These are phyloP conservation scores for Thyridium curvatum DNA, from an alignment of 2,329 filamentous ascomycete genomes.

Conservation along the genomic window DNA sequence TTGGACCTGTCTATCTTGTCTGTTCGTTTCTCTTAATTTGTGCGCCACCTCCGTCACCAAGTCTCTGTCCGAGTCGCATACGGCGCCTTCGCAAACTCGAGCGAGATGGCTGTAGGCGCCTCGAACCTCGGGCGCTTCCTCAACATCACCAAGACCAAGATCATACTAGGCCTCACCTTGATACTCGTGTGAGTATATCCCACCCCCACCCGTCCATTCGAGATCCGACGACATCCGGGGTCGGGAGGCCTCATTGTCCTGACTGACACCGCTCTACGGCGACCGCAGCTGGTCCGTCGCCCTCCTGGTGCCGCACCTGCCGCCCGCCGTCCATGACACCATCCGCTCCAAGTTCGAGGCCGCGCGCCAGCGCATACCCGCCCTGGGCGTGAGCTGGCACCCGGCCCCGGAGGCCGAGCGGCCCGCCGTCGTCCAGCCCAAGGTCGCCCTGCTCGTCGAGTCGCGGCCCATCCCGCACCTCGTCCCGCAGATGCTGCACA, in stretches of 20 bases:
- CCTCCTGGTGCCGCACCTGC: conserved; percentile 31
- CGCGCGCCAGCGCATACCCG: conserved; percentile 27
- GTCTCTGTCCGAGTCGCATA: no score
- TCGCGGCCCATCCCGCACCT: conserved; percentile 36
- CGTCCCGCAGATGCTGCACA: conserved; percentile 39
- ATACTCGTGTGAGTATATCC: conserved; percentile 23
- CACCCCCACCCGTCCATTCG: neutral
- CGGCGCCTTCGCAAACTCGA: conserved; percentile 8
- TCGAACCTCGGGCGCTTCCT: conserved; percentile 12
- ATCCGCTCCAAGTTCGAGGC: conserved; percentile 27
- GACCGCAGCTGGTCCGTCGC: conserved; percentile 37
- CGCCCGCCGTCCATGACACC: conserved; percentile 28
- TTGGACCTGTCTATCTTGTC: no score
- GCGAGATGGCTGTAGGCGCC: no score
- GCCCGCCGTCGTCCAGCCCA: conserved; percentile 28
- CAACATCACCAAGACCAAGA: conserved; percentile 21
- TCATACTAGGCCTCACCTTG: conserved; percentile 26
- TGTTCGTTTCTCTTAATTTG: no score
- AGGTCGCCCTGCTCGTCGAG: conserved; percentile 43
- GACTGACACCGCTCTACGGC: neutral
- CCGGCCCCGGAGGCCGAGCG: conserved; percentile 9
- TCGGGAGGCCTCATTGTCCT: neutral
- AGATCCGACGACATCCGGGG: neutral
- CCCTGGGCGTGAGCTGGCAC: conserved; percentile 28
- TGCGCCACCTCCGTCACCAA: neutral